These are phyloP conservation scores for Allium fistulosum DNA, from an alignment of 106 monocot species.

Conservation along the genomic window DNA sequence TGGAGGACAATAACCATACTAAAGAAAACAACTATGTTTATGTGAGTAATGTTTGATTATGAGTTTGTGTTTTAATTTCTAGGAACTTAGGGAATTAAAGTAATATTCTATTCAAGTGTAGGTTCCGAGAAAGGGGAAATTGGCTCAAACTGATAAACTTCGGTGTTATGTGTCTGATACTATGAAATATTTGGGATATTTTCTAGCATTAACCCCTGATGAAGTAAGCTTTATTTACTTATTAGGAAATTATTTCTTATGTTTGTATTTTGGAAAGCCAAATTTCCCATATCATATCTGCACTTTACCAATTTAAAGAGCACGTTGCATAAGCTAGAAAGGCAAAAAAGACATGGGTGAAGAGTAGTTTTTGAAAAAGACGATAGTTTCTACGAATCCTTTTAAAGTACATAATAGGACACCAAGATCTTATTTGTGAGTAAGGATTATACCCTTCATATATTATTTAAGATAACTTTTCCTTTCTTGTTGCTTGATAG, in stretches of 20 bases:
- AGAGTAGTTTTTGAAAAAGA: slow-evolving; percentile 84
- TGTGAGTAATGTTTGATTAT: slow-evolving; percentile 38
- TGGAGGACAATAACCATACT: slow-evolving; percentile 63
- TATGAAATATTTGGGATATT: slow-evolving; percentile 90
- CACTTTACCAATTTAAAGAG: slow-evolving; percentile 60
- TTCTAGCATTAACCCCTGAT: slow-evolving; percentile 72
- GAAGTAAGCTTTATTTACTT: slow-evolving; percentile 43
- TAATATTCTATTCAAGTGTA: slow-evolving; percentile 13
- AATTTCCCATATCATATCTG: background rate
- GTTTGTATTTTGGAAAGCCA: too few species aligned
- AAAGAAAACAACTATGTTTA: slow-evolving; percentile 97
- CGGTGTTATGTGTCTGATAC: slow-evolving; percentile 95
- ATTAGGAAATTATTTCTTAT: background rate
- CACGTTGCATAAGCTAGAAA: slow-evolving; percentile 95
- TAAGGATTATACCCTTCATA: slow-evolving; percentile 25
- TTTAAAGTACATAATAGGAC: slow-evolving; percentile 96
- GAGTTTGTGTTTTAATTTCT: slow-evolving; percentile 5
- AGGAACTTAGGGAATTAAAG: background rate
- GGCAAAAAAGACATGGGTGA: slow-evolving; percentile 91
- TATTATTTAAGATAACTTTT: background rate
- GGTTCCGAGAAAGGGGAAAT: slow-evolving; percentile 85
- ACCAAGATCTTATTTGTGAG: slow-evolving; percentile 99
- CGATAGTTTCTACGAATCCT: slow-evolving; percentile 88
- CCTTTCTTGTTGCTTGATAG: background rate
- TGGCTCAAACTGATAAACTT: slow-evolving; percentile 70